These are phyloP conservation scores for Penicillium canescens DNA, from an alignment of 495 filamentous ascomycete species.

Conservation along the genomic window DNA sequence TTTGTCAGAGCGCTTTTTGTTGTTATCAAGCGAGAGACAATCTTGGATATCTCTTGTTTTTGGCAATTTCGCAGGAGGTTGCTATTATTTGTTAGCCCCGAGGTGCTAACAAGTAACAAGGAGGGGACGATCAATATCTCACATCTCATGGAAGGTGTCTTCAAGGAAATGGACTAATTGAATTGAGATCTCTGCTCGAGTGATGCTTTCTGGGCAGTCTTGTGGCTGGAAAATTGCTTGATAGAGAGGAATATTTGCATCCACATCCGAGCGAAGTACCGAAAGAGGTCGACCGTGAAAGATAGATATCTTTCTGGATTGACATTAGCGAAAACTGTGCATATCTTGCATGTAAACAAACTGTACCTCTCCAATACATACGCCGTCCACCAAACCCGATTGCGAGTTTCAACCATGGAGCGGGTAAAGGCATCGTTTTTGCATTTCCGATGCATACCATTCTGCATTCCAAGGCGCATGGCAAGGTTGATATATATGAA, in stretches of 20 bases:
- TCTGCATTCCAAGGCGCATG: slow-evolving; percentile 40
- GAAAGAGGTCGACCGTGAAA: slow-evolving; percentile 41
- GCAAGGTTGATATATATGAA: slow-evolving; percentile 40
- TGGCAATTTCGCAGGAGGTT: slow-evolving; percentile 16
- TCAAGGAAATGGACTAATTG: slow-evolving; percentile 27
- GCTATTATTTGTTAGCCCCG: slow-evolving; percentile 9
- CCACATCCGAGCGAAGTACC: slow-evolving; percentile 29
- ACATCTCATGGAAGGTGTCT: slow-evolving; percentile 29
- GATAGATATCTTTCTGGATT: slow-evolving; percentile 22
- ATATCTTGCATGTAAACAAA: too few relatives aligned
- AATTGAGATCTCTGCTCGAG: slow-evolving; percentile 19
- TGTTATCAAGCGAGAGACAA: slow-evolving; percentile 12
- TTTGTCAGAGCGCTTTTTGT: slow-evolving; percentile 12
- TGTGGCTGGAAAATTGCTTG: slow-evolving; percentile 3
- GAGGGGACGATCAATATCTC: background rate
- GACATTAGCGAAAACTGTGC: slow-evolving; percentile 1
- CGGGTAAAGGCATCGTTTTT: slow-evolving; percentile 21
- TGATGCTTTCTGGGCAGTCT: slow-evolving; percentile 3
- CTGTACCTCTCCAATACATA: slow-evolving; percentile 36
- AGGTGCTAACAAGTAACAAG: background rate
- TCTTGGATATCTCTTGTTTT: slow-evolving; percentile 11
- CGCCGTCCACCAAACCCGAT: slow-evolving; percentile 43
- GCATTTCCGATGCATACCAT: slow-evolving; percentile 43
- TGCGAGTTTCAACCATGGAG: slow-evolving; percentile 32
- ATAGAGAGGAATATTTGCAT: slow-evolving; percentile 30